Evolutionary conservation across 352 stramenopile genomes (phyloP), one percentile per base, ranked within the genome.

Genomic region (Phytophthora quininea): DNA sequence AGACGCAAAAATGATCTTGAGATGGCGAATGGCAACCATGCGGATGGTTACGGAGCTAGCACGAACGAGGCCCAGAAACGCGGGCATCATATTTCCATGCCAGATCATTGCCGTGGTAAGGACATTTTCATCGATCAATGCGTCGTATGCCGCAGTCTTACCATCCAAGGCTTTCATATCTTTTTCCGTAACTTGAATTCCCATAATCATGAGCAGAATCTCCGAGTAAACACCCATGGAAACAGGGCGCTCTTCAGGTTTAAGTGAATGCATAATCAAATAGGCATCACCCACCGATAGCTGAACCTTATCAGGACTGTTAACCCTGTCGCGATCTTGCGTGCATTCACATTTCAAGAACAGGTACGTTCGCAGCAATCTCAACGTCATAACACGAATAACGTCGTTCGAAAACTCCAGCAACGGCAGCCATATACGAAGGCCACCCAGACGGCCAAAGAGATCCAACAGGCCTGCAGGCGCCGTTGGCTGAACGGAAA

Each of bases 221-320:
- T 95, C 87, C 14, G 84, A 89, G 64, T 93, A 95, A 6, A 92
- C 85, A 7, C 84, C 86, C 79, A 95, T 89, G 0, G 85, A 88
- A 1, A 93, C 73, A 3, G 81, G 80, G 43, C 76, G 75, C n/a
- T 84, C 62, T 33, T 85, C 80, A 24, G 84, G 80, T 50, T 95
- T 91, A 24, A 95, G 54, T 0, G 87, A 86, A 60, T 90, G 77
- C 75, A 93, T 86, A 32, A 95, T 93, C 67, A 95, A 75, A 57
- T 91, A 91, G 8, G 86, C 77, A 54, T 95, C 87, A 2, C 84
- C 82, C 4, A 91, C 76, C 1, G 87, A 95, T 48, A 95, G 76
- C 27, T 91, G 83, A 19, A 89, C 82, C 67, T 91, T 92, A n/a
- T 91, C 84, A 7, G 77, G 58, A 24, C 73, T 88, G 46, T 80